phyloP scores from a whole-genome alignment of 2,329 filamentous ascomycete species.

The Phaeosphaeria sp. region DNA sequence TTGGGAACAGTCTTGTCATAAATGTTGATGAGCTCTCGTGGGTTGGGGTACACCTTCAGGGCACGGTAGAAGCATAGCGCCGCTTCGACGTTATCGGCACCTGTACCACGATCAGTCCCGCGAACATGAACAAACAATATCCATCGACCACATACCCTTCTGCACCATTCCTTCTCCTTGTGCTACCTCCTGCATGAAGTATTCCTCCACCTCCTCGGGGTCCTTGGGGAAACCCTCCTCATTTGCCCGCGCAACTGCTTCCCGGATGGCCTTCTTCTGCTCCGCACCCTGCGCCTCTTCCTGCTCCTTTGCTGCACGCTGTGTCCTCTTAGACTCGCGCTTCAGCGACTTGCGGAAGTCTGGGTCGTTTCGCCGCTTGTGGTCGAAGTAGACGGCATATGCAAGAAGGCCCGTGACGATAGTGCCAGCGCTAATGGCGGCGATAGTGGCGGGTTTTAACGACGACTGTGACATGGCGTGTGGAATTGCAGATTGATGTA shows the following conservation, averaged over 20 bases:
- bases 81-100: conserved; percentile 76
- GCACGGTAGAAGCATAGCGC: conserved; percentile 98
- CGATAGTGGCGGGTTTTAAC: conserved; percentile 65
- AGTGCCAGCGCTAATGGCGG: conserved; percentile 65
- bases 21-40: conserved; percentile 89
- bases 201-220: conserved; percentile 91
- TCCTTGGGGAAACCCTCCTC: conserved; percentile 90
- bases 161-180: conserved; percentile 82
- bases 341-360: conserved; percentile 70
- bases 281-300: conserved; percentile 69
- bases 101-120: conserved; percentile 50
- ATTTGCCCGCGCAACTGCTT: conserved; percentile 79
- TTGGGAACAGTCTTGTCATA: conserved; percentile 99
- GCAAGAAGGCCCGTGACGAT: conserved; percentile 65
- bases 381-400: conserved; percentile 72
- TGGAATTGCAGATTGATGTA: conserved; percentile 5
- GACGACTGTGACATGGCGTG: conserved; percentile 43
- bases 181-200: conserved; percentile 96
- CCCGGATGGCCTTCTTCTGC: conserved; percentile 77
- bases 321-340: conserved; percentile 76
- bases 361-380: conserved; percentile 68
- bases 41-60: conserved; percentile 96
- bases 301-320: conserved; percentile 74
- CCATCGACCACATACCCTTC: conserved; percentile 67
- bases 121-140: not conserved